phyloP scores from a whole-genome alignment of 2,329 filamentous ascomycete genomes.

The Coleophoma crateriformis region DNA sequence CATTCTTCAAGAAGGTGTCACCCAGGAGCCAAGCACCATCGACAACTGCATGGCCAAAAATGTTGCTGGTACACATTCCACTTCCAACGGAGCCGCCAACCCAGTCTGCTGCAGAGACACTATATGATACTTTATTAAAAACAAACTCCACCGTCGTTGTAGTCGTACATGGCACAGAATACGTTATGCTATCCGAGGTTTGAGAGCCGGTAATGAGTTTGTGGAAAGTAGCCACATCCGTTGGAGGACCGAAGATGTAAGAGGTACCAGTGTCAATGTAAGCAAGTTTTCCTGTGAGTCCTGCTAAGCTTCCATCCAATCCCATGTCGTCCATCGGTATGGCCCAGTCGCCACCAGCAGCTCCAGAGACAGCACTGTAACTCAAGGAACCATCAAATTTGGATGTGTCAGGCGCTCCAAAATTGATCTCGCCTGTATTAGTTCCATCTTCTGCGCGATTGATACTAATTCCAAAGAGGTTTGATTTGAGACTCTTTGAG shows the following conservation, averaged over 20 bases:
- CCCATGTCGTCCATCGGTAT: constrained; percentile 62
- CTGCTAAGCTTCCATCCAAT: constrained; percentile 53
- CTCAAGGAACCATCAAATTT: constrained; percentile 64
- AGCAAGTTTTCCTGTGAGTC: constrained; percentile 42
- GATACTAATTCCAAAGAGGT: constrained; percentile 67
- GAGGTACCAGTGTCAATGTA: constrained; percentile 84
- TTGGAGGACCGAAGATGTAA: constrained; percentile 66
- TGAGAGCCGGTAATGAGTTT: constrained; percentile 52
- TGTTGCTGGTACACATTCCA: constrained; percentile 60
- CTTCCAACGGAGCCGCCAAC: constrained; percentile 38
- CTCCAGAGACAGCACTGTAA: constrained; percentile 52
- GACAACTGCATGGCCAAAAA: constrained; percentile 68
- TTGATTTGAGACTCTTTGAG: constrained; percentile 52
- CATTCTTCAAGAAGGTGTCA: constrained; percentile 83
- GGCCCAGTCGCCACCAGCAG: constrained; percentile 61
- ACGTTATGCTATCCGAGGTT: constrained; percentile 55
- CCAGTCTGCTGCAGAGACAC: constrained; percentile 67
- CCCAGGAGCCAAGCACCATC: constrained; percentile 71
- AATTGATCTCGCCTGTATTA: constrained; percentile 71
- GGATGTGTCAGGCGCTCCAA: constrained; percentile 63
- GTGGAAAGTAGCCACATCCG: constrained; percentile 64
- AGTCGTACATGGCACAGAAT: constrained; percentile 67
- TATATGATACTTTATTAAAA: constrained; percentile 64
- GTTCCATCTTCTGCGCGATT: constrained; percentile 58
- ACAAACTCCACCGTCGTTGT: constrained; percentile 53